Percentiles rank a stretch among this genome's conserved stretches.
phyloP scores from a whole-genome alignment of 495 filamentous ascomycete genomes.

The Neurospora sp. region DNA sequence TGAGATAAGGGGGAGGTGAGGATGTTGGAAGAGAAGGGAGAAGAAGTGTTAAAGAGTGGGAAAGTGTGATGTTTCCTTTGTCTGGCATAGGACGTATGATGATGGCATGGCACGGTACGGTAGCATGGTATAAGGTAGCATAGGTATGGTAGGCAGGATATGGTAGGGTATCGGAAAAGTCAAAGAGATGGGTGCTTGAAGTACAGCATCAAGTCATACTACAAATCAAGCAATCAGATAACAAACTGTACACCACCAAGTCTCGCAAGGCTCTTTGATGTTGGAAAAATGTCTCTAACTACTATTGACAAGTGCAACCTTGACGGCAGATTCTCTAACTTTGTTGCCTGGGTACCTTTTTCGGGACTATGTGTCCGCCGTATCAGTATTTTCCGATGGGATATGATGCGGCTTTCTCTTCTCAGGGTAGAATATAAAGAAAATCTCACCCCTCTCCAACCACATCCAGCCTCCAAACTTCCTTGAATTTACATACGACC shows the following conservation, averaged over 20 bases:
- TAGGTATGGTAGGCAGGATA: neutral
- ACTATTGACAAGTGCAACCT: no score
- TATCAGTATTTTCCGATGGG: no score
- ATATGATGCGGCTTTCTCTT: neutral
- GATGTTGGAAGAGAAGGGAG: neutral
- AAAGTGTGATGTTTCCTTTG: neutral
- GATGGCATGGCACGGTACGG: neutral
- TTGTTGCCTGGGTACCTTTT: no score
- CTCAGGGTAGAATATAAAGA: neutral
- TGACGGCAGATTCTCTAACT: no score
- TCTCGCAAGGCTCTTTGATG: no score
- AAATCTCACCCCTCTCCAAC: neutral
- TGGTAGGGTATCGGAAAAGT: neutral
- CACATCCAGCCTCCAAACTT: neutral
- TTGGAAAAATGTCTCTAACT: no score
- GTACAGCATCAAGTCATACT: no score
- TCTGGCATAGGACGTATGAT: neutral
- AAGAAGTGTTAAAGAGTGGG: no score
- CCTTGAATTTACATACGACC: neutral
- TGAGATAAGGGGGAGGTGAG: slow-evolving; percentile 2
- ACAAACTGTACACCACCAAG: no score
- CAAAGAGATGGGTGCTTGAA: neutral
- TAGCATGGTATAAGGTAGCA: neutral
- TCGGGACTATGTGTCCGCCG: no score
- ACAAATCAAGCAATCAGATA: no score